Evolutionary conservation across 495 filamentous ascomycete species (phyloP).

Genomic region (Sporormia fimetaria): DNA sequence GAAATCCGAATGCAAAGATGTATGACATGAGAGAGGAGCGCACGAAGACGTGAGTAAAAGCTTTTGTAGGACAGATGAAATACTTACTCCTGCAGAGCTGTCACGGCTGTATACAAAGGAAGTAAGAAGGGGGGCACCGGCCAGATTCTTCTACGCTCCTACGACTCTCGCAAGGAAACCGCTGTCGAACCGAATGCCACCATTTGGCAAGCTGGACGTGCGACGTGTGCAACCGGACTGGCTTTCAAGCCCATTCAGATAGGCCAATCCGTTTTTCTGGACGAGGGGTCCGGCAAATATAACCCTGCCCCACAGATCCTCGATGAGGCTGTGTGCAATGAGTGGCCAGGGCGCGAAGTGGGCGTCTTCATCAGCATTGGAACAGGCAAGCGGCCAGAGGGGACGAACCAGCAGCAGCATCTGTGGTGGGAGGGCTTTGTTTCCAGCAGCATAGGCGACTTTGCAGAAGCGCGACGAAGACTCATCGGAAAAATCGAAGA

Average conservation of each 20-base stretch:
- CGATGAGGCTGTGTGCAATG: conserved; percentile 81
- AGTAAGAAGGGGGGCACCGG: conserved; percentile 49
- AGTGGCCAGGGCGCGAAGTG: conserved; percentile 87
- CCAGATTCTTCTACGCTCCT: conserved; percentile 72
- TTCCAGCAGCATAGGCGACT: conserved; percentile 57
- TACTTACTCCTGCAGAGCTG: conserved; percentile 48
- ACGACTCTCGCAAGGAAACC: conserved; percentile 85
- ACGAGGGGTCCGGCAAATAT: conserved; percentile 84
- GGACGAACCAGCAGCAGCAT: conserved; percentile 52
- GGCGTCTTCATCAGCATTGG: conserved; percentile 85
- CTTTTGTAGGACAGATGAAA: neutral
- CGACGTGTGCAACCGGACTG: conserved; percentile 81
- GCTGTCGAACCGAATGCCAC: conserved; percentile 80
- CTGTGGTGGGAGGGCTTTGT: conserved; percentile 93
- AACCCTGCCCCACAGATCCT: conserved; percentile 78
- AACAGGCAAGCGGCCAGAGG: conserved; percentile 74
- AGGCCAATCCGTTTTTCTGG: conserved; percentile 84
- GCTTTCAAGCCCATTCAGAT: conserved; percentile 95
- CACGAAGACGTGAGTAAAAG: conserved; percentile 71
- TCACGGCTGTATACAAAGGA: conserved; percentile 85
- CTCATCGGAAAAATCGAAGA: conserved; percentile 86
- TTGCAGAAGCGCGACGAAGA: conserved; percentile 74
- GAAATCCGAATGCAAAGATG: conserved; percentile 53
- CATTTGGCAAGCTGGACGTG: conserved; percentile 91
- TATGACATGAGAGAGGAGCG: conserved; percentile 76